Conservation (phyloP, 2,329 filamentous ascomycete species). For the Trichophaea hybrida region DNA sequence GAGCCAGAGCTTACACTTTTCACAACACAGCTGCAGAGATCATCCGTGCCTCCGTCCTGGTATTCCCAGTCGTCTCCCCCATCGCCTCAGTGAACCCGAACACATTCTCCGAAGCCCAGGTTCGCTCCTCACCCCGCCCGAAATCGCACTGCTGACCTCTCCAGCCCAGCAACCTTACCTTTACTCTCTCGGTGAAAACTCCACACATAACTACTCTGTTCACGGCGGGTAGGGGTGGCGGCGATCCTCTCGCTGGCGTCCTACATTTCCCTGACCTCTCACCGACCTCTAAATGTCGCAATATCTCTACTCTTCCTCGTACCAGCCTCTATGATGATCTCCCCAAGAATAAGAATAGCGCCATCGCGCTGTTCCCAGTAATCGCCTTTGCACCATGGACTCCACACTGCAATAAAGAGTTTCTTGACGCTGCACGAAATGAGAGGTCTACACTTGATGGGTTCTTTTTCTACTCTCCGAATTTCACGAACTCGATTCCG, state of each 20-base stretch:
- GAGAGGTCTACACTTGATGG: conserved; percentile 42
- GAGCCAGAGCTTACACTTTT: background rate
- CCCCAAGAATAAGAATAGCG: conserved; percentile 50
- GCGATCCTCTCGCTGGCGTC: conserved; percentile 41
- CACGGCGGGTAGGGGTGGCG: conserved; percentile 11
- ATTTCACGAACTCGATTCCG: conserved; percentile 48
- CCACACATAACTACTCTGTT: conserved; percentile 18
- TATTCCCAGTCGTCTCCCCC: background rate
- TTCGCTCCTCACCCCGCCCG: too few species aligned
- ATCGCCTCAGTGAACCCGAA: background rate
- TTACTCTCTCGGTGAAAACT: background rate
- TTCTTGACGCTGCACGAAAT: conserved; percentile 48
- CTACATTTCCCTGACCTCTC: conserved; percentile 68
- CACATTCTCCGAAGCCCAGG: background rate
- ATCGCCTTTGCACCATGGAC: conserved; percentile 83
- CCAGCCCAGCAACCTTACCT: background rate
- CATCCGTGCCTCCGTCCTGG: background rate
- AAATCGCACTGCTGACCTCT: background rate
- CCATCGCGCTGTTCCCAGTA: conserved; percentile 31
- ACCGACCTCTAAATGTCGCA: conserved; percentile 45
- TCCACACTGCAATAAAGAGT: conserved; percentile 55
- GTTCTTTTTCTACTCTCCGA: conserved; percentile 50
- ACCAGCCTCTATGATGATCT: conserved; percentile 56
- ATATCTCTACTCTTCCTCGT: conserved; percentile 54
- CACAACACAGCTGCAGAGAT: background rate